Conservation (phyloP, 371 early-diverging fungal species). For the Mortierella sp. region DNA sequence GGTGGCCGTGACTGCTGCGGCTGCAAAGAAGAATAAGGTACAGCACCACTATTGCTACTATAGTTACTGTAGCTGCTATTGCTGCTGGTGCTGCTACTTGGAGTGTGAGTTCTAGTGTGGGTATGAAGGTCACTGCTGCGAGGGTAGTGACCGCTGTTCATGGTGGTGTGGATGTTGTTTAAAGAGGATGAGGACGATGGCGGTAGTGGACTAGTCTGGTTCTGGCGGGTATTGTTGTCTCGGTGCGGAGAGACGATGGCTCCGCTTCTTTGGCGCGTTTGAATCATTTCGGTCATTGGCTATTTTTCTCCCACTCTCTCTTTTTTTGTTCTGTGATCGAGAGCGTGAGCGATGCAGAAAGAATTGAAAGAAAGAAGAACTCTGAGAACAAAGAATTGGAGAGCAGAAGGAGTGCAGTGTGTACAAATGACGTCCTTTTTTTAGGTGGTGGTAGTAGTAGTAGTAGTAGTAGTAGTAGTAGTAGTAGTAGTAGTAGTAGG, state of each 20-base stretch:
- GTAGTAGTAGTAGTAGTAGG: background rate
- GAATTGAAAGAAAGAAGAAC: background rate
- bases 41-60: background rate
- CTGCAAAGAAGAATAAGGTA: constrained; percentile 15
- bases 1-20: constrained; percentile 47
- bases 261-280: constrained; percentile 36
- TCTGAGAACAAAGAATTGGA: background rate
- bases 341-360: background rate
- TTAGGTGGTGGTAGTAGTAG: background rate
- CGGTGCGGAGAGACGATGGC: constrained; percentile 23
- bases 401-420: background rate
- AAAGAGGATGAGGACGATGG: constrained; percentile 2
- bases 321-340: constrained; percentile 2
- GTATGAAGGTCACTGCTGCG: constrained; percentile 4
- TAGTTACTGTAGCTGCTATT: constrained; percentile 2
- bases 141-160: background rate
- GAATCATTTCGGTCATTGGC: constrained; percentile 22
- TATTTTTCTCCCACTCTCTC: too few species aligned
- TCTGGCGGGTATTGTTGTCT: constrained; percentile 6
- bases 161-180: background rate
- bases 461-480: background rate
- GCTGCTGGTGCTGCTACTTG: constrained; percentile 1
- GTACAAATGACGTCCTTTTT: constrained; percentile 1
- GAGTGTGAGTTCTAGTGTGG: background rate
- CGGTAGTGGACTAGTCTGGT: constrained; percentile 9